Evolutionary conservation across 2,329 filamentous ascomycete genomes (phyloP), one percentile per base, ranked within the genome.

Genomic region (Monascus ruber): DNA sequence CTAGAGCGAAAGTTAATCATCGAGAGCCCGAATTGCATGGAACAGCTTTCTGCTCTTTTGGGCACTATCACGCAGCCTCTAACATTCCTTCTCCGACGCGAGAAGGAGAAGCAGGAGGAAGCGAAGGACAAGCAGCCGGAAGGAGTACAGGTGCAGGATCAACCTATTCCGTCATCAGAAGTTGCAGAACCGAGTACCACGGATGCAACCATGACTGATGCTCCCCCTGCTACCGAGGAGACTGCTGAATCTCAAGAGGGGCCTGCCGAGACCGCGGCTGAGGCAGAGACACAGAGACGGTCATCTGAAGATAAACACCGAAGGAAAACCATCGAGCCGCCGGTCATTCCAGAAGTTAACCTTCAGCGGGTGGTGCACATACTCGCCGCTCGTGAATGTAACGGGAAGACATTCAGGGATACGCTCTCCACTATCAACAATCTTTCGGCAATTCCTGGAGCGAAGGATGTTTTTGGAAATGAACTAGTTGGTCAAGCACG

Each of bases 351-450:
- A 4, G 79, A 89, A 26, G 76, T 87, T 56, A 95, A 96, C 57
- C 74, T 98, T 41, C 85, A 84, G 42, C 71, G 96, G 41, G 87
- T 98, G n/a, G 85, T 96, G 51, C 91, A 91, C 58, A 94, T 98
- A 41, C 84, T 98, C 48, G 86, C 94, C 33, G 89, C 89, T 46
- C 83, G 88, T 36, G 91, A 98, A 62, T 98, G 91, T 65, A 94
- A 86, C 56, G 88, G 85, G 46, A 95, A 94, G 70, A 96, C 91
- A 0, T 98, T 98, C 73, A 85, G 91, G 58, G 93, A 96, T 62
- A 96, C 91, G 1, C 76, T 98, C 39, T 91, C 89, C 10, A 93
- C 93, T n/a, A 94, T 98, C 70, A 96, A 94, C 68, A 95, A 96
- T 55, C 74, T 98, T 33, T 96, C 88, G 4, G 81, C 85, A 31